Evolutionary conservation across 1,284 basidiomycete species (phyloP).

Genomic region (Apiotrichum sp.): DNA sequence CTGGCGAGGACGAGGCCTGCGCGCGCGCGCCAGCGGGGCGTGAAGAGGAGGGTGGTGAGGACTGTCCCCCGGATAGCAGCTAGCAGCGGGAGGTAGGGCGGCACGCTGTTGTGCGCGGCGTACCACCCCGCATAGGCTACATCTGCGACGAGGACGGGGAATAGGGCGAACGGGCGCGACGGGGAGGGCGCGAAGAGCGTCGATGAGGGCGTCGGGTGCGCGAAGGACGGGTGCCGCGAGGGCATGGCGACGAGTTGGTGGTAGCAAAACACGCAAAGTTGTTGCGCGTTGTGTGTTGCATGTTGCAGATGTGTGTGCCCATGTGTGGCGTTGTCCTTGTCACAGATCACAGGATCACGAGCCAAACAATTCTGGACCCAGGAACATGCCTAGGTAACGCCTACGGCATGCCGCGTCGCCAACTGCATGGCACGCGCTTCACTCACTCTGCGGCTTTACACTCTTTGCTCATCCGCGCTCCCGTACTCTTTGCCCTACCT

Average conservation of each 20-base stretch:
- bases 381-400: no score
- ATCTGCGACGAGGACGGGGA: conserved; percentile 8
- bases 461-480: no score
- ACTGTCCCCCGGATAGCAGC: neutral
- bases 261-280: no score
- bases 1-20: conserved; percentile 5
- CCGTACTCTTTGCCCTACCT: no score
- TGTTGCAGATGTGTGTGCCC: no score
- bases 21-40: conserved; percentile 6
- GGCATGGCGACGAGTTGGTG: neutral
- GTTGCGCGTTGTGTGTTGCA: no score
- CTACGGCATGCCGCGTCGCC: no score
- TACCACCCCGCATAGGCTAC: neutral
- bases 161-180: conserved; percentile 7
- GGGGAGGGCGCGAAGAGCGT: neutral
- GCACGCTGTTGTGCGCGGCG: neutral
- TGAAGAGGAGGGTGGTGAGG: neutral
- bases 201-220: neutral
- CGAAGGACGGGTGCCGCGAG: neutral
- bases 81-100: neutral
- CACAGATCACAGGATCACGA: no score
- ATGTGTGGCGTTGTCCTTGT: no score
- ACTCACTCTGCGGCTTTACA: no score
- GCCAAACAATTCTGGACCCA: no score
- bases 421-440: no score